A percentile compares a stretch with the other conserved stretches of the same genome.
Conservation (phyloP, 1,139 yeast species). For the Saccharomyces pastorianus region DNA sequence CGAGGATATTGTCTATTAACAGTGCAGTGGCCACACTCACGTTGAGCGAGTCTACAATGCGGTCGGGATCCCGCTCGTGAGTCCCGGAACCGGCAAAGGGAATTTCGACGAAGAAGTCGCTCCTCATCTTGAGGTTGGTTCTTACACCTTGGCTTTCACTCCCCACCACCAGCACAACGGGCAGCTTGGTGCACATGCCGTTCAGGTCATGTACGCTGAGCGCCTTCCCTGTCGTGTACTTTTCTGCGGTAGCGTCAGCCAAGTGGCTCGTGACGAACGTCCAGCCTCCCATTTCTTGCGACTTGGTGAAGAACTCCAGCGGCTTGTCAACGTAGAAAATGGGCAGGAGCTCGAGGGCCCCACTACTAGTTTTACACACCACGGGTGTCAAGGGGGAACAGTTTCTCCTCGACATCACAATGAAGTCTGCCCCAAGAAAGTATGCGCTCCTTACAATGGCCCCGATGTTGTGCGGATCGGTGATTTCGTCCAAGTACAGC, state of each 20-base stretch:
- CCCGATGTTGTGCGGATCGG: slow-evolving; percentile 89
- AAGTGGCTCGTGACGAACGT: slow-evolving; percentile 50
- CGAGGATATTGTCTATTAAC: slow-evolving; percentile 26
- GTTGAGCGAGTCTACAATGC: slow-evolving; percentile 68
- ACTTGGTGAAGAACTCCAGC: slow-evolving; percentile 50
- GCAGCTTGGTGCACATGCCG: slow-evolving; percentile 40
- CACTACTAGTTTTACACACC: slow-evolving; percentile 76
- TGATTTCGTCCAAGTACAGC: slow-evolving; percentile 67
- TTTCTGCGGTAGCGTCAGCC: slow-evolving; percentile 4
- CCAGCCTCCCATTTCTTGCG: slow-evolving; percentile 57
- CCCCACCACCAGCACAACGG: slow-evolving; percentile 69
- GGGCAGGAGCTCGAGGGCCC: slow-evolving; percentile 73
- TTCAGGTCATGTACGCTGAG: slow-evolving; percentile 40
- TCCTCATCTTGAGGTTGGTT: slow-evolving; percentile 50
- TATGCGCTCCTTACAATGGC: slow-evolving; percentile 78
- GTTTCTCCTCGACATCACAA: slow-evolving; percentile 61
- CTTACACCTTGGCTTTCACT: slow-evolving; percentile 82
- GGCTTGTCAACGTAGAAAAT: slow-evolving; percentile 54
- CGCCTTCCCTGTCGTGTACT: slow-evolving; percentile 29
- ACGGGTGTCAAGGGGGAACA: slow-evolving; percentile 64
- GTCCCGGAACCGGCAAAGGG: slow-evolving; percentile 26
- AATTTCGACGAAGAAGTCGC: slow-evolving; percentile 61
- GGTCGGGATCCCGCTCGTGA: slow-evolving; percentile 33
- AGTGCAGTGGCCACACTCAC: slow-evolving; percentile 86
- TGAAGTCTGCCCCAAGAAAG: slow-evolving; percentile 76